Conservation (phyloP, 345 rosid species). For the Populus ilicifolia region DNA sequence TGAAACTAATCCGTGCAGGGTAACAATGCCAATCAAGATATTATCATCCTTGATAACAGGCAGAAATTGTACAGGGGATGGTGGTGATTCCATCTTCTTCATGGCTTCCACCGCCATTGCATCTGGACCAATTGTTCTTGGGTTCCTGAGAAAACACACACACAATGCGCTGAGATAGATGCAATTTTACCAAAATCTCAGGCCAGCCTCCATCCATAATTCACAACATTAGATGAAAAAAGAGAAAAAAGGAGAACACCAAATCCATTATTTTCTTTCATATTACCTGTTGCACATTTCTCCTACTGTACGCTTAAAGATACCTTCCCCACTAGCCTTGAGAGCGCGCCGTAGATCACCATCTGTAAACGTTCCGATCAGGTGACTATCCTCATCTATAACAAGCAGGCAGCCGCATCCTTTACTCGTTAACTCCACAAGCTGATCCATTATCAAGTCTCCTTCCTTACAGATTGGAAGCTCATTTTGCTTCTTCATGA, state of each 20-base stretch:
- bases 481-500: slow-evolving; percentile 88
- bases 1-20: slow-evolving; percentile 92
- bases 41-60: slow-evolving; percentile 66
- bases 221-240: not conserved
- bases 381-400: slow-evolving; percentile 49
- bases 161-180: not conserved
- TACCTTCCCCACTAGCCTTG: slow-evolving; percentile 79
- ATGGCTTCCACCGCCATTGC: slow-evolving; percentile 99
- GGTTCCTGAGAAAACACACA: slow-evolving; percentile 49
- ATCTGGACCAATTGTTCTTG: slow-evolving; percentile 76
- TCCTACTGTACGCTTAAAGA: slow-evolving; percentile 88
- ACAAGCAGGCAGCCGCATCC: slow-evolving; percentile 96
- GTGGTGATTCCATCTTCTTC: slow-evolving; percentile 97
- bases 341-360: slow-evolving; percentile 95
- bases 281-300: slow-evolving; percentile 87
- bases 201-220: not conserved
- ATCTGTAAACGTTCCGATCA: slow-evolving; percentile 90
- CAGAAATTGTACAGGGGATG: slow-evolving; percentile 91
- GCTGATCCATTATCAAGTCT: slow-evolving; percentile 89
- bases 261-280: not conserved
- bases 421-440: slow-evolving; percentile 85
- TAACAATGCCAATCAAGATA: slow-evolving; percentile 75
- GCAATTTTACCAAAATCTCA: not conserved
- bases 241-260: not conserved
- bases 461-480: slow-evolving; percentile 86